A percentile compares a stretch with the other conserved stretches of the same genome.
Conservation (phyloP, 768 basidiomycete genomes). For the Naganishia friedmannii region DNA sequence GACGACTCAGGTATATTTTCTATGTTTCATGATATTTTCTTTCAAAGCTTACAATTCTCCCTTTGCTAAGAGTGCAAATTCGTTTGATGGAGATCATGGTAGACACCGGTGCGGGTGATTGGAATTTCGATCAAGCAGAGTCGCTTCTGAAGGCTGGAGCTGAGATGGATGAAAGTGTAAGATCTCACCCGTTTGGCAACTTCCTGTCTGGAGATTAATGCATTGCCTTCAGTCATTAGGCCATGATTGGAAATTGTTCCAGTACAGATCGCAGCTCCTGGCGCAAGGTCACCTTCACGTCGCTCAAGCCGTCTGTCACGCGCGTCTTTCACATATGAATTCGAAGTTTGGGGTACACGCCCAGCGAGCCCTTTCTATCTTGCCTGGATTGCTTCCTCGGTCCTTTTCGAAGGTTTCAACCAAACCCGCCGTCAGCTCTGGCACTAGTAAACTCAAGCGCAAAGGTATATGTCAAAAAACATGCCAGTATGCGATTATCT, state of each 20-base stretch:
- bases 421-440: not conserved
- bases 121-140: not conserved
- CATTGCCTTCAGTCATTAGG: not conserved
- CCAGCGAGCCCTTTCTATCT: not conserved
- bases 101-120: not conserved
- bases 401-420: not conserved
- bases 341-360: slow-evolving; percentile 5
- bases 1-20: slow-evolving; percentile 32
- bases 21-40: slow-evolving; percentile 63
- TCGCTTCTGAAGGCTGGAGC: not conserved
- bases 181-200: not conserved
- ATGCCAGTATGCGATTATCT: not conserved
- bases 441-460: not conserved
- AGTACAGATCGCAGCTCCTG: not conserved
- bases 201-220: not conserved
- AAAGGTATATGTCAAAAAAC: not conserved
- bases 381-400: not conserved
- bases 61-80: slow-evolving; percentile 56
- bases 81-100: slow-evolving; percentile 60
- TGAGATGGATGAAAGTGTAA: not conserved
- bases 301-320: not conserved
- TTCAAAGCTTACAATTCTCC: slow-evolving; percentile 44
- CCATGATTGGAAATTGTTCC: not conserved
- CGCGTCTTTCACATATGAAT: not conserved
- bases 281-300: slow-evolving; percentile 17